Evolutionary conservation across 208 protist species (phyloP).

Genomic region (Acanthamoeba royreba): DNA sequence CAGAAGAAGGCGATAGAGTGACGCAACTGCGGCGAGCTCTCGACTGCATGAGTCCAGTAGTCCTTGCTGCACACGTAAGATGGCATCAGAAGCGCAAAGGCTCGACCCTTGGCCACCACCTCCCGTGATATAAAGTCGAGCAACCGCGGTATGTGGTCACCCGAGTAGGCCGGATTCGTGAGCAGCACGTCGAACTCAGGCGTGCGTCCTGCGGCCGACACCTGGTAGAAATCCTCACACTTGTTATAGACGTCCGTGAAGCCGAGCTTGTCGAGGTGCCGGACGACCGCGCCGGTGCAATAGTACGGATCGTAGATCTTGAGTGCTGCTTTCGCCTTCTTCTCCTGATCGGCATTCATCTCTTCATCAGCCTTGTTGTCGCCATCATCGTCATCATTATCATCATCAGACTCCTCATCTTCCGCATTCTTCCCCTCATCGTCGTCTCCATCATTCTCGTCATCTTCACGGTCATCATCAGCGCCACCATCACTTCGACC

Average conservation of each 20-base stretch:
- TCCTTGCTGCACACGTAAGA: background rate
- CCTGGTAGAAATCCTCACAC: background rate
- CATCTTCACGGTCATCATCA: background rate
- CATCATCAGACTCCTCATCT: no score
- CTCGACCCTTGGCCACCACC: background rate
- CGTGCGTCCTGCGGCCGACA: background rate
- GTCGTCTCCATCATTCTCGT: background rate
- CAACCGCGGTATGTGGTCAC: background rate
- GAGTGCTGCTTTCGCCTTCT: background rate
- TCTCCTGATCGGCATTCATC: background rate
- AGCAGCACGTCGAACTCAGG: background rate
- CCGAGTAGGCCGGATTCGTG: background rate
- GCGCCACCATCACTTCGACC: no score
- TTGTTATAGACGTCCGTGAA: background rate
- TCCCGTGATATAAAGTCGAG: background rate
- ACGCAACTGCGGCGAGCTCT: background rate
- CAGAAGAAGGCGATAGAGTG: background rate
- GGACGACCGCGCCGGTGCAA: background rate
- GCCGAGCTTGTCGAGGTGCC: background rate
- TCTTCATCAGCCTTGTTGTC: background rate
- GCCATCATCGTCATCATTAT: background rate
- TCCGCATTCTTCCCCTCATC: background rate
- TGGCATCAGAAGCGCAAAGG: background rate
- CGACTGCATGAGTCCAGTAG: background rate
- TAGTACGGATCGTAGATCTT: constrained; percentile 16